These are phyloP conservation scores for Scutellaria minor DNA, from an alignment of 257 asterid species.

Conservation along the genomic window DNA sequence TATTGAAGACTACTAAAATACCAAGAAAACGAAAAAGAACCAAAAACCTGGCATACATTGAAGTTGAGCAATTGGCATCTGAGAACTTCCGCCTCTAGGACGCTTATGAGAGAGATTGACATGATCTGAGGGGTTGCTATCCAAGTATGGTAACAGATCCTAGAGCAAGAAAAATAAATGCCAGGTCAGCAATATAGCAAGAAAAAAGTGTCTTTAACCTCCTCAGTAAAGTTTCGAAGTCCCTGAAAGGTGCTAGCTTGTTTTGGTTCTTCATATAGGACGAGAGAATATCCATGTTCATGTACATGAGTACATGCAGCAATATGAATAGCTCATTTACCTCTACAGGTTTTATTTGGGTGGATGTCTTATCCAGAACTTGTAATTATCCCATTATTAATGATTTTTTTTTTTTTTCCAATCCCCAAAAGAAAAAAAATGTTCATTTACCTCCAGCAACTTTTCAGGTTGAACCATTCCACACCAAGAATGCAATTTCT, in stretches of 20 bases:
- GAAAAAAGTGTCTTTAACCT: not conserved
- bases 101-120: conserved; percentile 71
- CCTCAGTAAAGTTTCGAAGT: conserved; percentile 20
- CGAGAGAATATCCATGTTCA: not conserved
- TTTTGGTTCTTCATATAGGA: not conserved
- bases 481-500: conserved; percentile 83
- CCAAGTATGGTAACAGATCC: conserved; percentile 90
- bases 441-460: conserved; percentile 73
- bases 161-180: conserved; percentile 40
- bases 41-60: conserved; percentile 41
- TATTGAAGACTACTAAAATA: not conserved
- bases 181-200: conserved; percentile 23
- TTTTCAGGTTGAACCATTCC: conserved; percentile 95
- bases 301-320: not conserved
- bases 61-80: conserved; percentile 45
- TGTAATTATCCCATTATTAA: no score
- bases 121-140: conserved; percentile 81
- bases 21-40: conserved; percentile 22
- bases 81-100: conserved; percentile 67
- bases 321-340: conserved; percentile 44
- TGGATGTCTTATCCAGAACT: no score
- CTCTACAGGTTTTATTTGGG: conserved; percentile 41
- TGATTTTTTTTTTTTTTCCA: no score
- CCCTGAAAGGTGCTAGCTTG: conserved; percentile 19
- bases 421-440: no score